Conservation (phyloP, 805 yeast species). For the Candida jianshihensis region DNA sequence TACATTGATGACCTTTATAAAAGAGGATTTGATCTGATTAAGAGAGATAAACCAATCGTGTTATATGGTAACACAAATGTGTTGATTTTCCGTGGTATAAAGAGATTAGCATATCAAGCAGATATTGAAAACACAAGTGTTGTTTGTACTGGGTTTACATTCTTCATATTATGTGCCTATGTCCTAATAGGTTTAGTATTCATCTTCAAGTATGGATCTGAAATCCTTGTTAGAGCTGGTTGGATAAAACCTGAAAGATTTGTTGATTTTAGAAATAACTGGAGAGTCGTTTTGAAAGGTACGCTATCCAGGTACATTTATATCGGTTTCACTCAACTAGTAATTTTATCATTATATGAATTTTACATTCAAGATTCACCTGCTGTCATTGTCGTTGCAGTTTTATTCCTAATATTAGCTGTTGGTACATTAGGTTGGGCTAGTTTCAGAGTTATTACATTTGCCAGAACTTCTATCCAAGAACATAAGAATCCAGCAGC, state of each 20-base stretch:
- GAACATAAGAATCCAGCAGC: constrained; percentile 80
- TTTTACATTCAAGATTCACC: constrained; percentile 77
- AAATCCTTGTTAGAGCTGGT: constrained; percentile 39
- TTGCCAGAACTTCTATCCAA: constrained; percentile 56
- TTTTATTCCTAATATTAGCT: constrained; percentile 57
- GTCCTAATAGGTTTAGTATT: constrained; percentile 58
- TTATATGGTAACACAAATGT: constrained; percentile 49
- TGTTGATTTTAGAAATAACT: constrained; percentile 43
- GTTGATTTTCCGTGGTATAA: constrained; percentile 76
- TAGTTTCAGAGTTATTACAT: constrained; percentile 51
- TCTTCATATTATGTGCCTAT: constrained; percentile 72
- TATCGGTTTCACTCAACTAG: constrained; percentile 80
- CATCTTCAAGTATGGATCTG: constrained; percentile 42
- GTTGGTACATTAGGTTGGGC: constrained; percentile 59
- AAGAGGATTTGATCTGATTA: constrained; percentile 26
- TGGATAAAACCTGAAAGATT: constrained; percentile 44
- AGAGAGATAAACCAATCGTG: constrained; percentile 30
- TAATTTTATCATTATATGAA: constrained; percentile 81
- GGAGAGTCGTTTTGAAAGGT: constrained; percentile 65
- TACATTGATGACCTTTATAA: constrained; percentile 11
- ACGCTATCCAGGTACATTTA: constrained; percentile 69
- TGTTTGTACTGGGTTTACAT: constrained; percentile 82
- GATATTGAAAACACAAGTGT: constrained; percentile 77
- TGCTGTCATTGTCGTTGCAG: constrained; percentile 80
- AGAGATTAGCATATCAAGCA: constrained; percentile 72